Base-by-base conservation (phyloP, 2,329 filamentous ascomycete species). In the Microcera coccophila region DNA sequence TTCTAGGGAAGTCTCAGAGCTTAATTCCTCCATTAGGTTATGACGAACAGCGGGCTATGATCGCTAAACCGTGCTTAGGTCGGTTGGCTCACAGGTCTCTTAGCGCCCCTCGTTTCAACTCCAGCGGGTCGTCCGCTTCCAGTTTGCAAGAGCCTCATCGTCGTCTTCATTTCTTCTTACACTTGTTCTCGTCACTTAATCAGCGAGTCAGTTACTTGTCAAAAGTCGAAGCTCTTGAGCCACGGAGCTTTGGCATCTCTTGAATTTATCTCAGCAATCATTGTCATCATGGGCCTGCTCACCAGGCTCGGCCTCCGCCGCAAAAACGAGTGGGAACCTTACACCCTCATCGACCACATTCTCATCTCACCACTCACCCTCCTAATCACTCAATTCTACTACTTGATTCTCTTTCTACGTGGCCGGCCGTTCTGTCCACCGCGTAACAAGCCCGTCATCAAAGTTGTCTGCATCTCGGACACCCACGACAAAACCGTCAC, bases 381-480 rank as follows among this genome's bases (percentile, higher is more conserved):
- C 34, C 54, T 87, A 42, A 71, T 84, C 48, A 73, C 77, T 46
- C 70, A 76, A 31, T 59, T 87, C 46, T 87, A 90, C 67, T 70
- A 73, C 44, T 40, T 84, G 36, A 67, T 91, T 42, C 76, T 85
- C 26, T 71, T 73, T 54, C 75, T 95, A 3, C 85, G 87, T 20
- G 84, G 85, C 2, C 64, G 73, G 10, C 80, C 86, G 1, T 79
- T 81, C 53, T 70, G 63, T 14, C 78, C 82, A 10, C 75, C 80
- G 2, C 70, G 70, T 22, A 69, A 73, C 42, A 71, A 70, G 42
- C 71, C 69, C 1, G 68, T 78, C 5, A 79, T 96, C 59, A 82
- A 82, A 46, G 76, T 96, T 19, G 87, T 96, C 50, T 95, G 88
- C 67, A 81, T 96, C 50, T 91, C 89, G 9, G 91, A 96, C 67